phyloP scores from a whole-genome alignment of 1,139 yeast species.

The Taiozyma onychis region DNA sequence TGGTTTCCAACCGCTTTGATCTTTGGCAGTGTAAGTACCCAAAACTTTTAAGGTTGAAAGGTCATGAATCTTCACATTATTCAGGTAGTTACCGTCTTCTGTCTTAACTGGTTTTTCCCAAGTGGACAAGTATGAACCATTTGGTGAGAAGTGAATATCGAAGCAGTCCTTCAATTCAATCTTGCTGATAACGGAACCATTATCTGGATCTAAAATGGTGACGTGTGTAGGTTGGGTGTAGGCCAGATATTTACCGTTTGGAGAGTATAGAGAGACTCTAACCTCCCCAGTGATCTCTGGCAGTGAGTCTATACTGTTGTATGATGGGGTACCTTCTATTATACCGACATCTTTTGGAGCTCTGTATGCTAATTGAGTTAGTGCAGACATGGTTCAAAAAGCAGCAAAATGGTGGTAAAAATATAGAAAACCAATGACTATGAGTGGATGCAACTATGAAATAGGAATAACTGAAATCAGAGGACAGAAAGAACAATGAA shows the following conservation, averaged over 20 bases:
- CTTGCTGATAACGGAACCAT: constrained; percentile 20
- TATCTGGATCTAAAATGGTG: constrained; percentile 22
- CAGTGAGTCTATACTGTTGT: constrained; percentile 23
- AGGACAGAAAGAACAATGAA: not conserved
- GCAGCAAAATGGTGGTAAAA: not conserved
- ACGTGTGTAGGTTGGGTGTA: constrained; percentile 35
- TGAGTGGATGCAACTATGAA: not conserved
- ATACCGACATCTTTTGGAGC: constrained; percentile 55
- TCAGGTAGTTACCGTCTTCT: constrained; percentile 57
- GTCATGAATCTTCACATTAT: constrained; percentile 75
- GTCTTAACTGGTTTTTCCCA: constrained; percentile 84
- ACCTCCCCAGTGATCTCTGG: constrained; percentile 24
- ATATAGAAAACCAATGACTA: not conserved
- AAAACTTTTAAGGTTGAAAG: constrained; percentile 43
- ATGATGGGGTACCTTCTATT: constrained; percentile 46
- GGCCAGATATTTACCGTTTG: constrained; percentile 42
- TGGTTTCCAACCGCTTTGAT: constrained; percentile 88
- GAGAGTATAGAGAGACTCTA: constrained; percentile 37
- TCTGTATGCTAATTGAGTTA: constrained; percentile 22
- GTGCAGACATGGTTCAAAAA: constrained; percentile 17
- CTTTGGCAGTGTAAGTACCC: constrained; percentile 70
- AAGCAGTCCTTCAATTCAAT: constrained; percentile 35
- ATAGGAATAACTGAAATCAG: not conserved
- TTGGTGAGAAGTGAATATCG: constrained; percentile 83
- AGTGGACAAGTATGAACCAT: constrained; percentile 77